Conservation (phyloP, 768 basidiomycete species). For the Russula griseocarnosa region DNA sequence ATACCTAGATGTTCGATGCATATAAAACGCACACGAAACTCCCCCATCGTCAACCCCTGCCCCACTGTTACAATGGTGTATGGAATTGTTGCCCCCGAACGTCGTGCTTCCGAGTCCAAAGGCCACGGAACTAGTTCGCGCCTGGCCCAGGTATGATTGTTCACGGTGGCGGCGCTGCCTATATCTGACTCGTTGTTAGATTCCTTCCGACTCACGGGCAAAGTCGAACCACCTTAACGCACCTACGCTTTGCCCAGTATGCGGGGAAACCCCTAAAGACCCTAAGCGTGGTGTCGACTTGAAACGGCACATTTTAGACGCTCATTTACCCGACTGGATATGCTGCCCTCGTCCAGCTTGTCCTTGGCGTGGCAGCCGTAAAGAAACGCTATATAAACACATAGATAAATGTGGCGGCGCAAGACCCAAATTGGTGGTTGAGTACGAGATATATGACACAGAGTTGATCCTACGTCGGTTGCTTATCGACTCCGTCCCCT, state of each 20-base stretch:
- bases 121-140: too few relatives aligned
- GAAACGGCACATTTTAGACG: neutral
- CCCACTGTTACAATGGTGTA: neutral
- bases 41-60: neutral
- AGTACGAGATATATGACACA: neutral
- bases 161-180: neutral
- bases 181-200: neutral
- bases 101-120: too few relatives aligned
- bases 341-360: neutral
- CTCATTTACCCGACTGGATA: neutral
- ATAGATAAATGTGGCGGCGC: too few relatives aligned
- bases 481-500: accelerated
- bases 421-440: neutral
- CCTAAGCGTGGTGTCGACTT: neutral
- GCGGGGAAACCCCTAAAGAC: accelerated
- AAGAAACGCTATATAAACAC: neutral
- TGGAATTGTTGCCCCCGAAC: too few relatives aligned
- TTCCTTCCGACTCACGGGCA: neutral
- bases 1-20: too few relatives aligned
- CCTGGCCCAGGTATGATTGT: neutral
- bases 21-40: neutral
- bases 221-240: neutral
- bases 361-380: neutral
- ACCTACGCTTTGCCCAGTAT: neutral
- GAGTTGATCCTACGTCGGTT: neutral